phyloP scores from a whole-genome alignment of 2,329 filamentous ascomycete genomes.

The Emmonsiellopsis sp. region DNA sequence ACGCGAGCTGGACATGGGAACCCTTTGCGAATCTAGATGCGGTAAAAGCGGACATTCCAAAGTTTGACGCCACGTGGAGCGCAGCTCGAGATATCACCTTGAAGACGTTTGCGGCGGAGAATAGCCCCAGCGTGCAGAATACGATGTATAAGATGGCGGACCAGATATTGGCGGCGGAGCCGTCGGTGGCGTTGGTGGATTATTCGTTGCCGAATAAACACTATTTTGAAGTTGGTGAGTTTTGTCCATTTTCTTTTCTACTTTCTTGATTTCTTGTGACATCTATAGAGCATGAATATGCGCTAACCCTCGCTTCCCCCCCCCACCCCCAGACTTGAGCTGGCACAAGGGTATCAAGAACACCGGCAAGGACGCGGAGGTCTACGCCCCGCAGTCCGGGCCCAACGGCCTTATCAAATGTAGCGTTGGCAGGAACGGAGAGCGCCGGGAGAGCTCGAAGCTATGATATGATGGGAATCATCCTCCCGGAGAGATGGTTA shows the following conservation, averaged over 20 bases:
- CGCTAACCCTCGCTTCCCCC: conserved; percentile 6
- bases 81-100: conserved; percentile 77
- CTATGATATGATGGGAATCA: not conserved
- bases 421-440: conserved; percentile 50
- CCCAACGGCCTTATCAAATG: conserved; percentile 96
- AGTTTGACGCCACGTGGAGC: conserved; percentile 72
- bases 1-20: conserved; percentile 79
- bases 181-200: conserved; percentile 61
- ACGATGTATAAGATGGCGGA: conserved; percentile 99
- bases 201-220: conserved; percentile 96
- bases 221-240: conserved; percentile 77
- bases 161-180: conserved; percentile 67
- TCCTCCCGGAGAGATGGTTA: too few relatives aligned
- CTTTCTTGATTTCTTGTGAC: conserved; percentile 4
- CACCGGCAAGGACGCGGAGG: conserved; percentile 88
- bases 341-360: conserved; percentile 97
- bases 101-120: conserved; percentile 79
- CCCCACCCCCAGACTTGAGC: conserved; percentile 58
- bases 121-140: conserved; percentile 86
- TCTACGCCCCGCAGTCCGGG: conserved; percentile 84
- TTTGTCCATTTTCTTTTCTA: not conserved
- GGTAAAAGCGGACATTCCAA: conserved; percentile 52
- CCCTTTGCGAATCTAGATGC: conserved; percentile 56
- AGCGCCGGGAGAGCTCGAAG: conserved; percentile 5
- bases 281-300: not conserved